Percentiles rank a stretch among this genome's conserved stretches.
phyloP scores from a whole-genome alignment of 768 basidiomycete genomes.

The Auricularia cornea region DNA sequence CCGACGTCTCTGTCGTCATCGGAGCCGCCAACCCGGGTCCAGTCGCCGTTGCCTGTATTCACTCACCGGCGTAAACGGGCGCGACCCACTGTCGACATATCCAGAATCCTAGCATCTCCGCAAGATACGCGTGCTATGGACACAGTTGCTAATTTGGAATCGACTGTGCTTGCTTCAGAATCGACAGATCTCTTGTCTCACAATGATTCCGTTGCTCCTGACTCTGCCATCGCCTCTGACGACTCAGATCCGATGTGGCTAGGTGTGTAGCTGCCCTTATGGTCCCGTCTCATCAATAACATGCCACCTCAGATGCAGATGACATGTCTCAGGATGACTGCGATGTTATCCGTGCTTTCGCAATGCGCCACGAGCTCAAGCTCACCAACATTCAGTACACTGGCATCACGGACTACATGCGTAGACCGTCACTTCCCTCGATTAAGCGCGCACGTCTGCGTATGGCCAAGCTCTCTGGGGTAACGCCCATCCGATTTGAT shows the following conservation, averaged over 20 bases:
- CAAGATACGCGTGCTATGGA: no score
- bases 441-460: conserved; percentile 10
- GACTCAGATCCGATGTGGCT: neutral
- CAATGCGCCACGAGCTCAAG: neutral
- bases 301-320: neutral
- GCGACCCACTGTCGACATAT: neutral
- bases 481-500: conserved; percentile 27
- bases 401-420: neutral
- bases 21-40: neutral
- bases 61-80: neutral
- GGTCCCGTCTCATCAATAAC: neutral
- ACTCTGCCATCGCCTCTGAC: neutral
- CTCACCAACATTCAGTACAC: neutral
- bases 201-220: no score
- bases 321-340: neutral
- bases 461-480: conserved; percentile 23
- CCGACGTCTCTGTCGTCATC: neutral
- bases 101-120: neutral
- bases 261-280: neutral
- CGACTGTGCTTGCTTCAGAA: no score
- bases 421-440: conserved; percentile 28
- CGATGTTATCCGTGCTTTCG: neutral
- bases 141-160: neutral
- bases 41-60: neutral
- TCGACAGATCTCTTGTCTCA: no score